Evolutionary conservation across 805 yeast genomes (phyloP).

Genomic region (Suhomyces pyralidae): DNA sequence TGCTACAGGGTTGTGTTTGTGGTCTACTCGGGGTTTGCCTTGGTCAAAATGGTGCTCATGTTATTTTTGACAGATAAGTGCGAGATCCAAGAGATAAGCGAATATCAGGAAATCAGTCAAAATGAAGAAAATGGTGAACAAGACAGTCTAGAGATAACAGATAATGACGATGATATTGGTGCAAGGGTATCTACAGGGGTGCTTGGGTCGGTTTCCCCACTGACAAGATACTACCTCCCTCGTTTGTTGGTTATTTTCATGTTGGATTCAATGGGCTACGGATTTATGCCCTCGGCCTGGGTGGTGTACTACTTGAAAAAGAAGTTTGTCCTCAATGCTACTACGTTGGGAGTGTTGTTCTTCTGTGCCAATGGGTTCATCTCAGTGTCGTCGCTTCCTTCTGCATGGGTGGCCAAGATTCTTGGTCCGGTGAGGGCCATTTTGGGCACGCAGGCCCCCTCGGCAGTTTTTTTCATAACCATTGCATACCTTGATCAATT

Average conservation of each 20-base stretch:
- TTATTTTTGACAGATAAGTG: constrained; percentile 49
- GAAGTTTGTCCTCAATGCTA: constrained; percentile 51
- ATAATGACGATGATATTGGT: not conserved
- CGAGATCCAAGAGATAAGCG: constrained; percentile 42
- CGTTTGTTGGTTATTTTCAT: constrained; percentile 62
- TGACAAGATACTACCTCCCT: constrained; percentile 42
- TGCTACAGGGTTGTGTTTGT: constrained; percentile 59
- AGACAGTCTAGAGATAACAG: not conserved
- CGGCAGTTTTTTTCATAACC: constrained; percentile 58
- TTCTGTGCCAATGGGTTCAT: constrained; percentile 61
- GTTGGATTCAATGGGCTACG: constrained; percentile 84
- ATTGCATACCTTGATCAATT: constrained; percentile 24
- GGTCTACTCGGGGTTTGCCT: constrained; percentile 54
- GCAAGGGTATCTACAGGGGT: not conserved
- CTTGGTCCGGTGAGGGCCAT: constrained; percentile 82
- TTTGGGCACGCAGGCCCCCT: constrained; percentile 70
- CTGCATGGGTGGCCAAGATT: constrained; percentile 61
- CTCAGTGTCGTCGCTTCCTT: constrained; percentile 70
- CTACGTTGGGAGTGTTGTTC: constrained; percentile 64
- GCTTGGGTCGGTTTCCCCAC: constrained; percentile 30
- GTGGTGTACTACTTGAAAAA: constrained; percentile 73
- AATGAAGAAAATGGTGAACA: not conserved
- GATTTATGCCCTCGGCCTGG: constrained; percentile 90
- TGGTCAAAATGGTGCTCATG: constrained; percentile 49
- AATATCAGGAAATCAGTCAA: not conserved